Evolutionary conservation across 108 stramenopile species (phyloP).

Genomic region (Poteriospumella lacustris): DNA sequence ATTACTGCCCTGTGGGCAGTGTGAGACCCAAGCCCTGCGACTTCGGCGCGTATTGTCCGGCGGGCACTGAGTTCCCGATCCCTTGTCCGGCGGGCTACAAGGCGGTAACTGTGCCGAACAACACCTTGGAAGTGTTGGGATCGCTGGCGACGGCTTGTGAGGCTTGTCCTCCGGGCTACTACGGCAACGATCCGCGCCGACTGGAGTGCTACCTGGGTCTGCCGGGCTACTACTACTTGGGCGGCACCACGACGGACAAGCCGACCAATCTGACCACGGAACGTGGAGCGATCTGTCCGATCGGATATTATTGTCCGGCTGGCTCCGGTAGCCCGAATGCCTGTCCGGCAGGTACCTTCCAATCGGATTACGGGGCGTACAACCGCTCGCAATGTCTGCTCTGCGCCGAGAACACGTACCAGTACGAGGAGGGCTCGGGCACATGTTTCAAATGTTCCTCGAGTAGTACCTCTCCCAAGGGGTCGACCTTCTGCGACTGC

Average conservation of each 20-base stretch:
- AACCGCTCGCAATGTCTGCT: constrained; percentile 16
- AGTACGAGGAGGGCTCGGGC: constrained; percentile 31
- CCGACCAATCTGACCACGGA: constrained; percentile 17
- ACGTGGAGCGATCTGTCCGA: constrained; percentile 9
- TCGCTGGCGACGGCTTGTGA: constrained; percentile 32
- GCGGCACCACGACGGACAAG: background rate
- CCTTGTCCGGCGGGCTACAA: constrained; percentile 42
- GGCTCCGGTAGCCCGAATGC: constrained; percentile 31
- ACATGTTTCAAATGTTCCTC: constrained; percentile 47
- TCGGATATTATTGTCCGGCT: constrained; percentile 45
- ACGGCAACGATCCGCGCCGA: constrained; percentile 20
- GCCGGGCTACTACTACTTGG: constrained; percentile 8
- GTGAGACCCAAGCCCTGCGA: background rate
- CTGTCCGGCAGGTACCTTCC: constrained; percentile 42
- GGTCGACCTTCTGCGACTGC: constrained; percentile 47
- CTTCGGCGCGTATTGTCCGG: constrained; percentile 40
- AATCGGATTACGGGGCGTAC: constrained; percentile 22
- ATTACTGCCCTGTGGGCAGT: constrained; percentile 9
- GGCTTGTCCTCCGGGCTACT: constrained; percentile 43
- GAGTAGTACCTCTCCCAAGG: constrained; percentile 33
- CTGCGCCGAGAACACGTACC: constrained; percentile 38
- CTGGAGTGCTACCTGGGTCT: constrained; percentile 5
- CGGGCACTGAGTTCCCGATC: constrained; percentile 35
- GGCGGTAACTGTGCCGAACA: constrained; percentile 4
- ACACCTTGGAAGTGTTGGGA: constrained; percentile 1